These are phyloP conservation scores for Sphaerostilbella broomeana DNA, from an alignment of 2,329 filamentous ascomycete genomes.

Conservation along the genomic window DNA sequence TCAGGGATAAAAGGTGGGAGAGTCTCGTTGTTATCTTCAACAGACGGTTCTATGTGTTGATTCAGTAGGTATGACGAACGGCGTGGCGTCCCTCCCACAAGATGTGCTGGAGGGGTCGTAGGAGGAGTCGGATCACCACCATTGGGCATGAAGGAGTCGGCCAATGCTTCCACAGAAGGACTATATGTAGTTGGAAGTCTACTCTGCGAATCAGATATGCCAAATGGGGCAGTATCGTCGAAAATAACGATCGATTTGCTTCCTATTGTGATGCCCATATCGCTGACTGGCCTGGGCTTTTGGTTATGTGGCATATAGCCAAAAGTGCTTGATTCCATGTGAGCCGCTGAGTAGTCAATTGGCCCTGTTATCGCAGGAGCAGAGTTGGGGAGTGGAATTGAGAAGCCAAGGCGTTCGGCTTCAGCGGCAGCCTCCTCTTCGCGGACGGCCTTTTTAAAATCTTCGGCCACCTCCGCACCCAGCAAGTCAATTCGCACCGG, in stretches of 20 bases:
- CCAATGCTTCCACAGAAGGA: conserved; percentile 46
- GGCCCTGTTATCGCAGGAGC: conserved; percentile 24
- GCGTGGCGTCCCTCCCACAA: conserved; percentile 38
- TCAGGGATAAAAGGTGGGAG: conserved; percentile 45
- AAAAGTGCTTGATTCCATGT: conserved; percentile 34
- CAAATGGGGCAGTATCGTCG: conserved; percentile 54
- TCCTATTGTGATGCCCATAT: conserved; percentile 62
- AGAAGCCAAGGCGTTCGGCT: conserved; percentile 20
- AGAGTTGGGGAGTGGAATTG: conserved; percentile 19
- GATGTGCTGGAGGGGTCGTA: conserved; percentile 49
- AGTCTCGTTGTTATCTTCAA: conserved; percentile 31
- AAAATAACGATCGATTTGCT: conserved; percentile 89
- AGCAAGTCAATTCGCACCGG: conserved; percentile 73
- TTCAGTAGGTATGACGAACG: conserved; percentile 51
- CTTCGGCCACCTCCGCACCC: conserved; percentile 69
- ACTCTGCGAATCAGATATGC: conserved; percentile 45
- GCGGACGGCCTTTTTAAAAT: conserved; percentile 69
- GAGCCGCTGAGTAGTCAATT: conserved; percentile 37
- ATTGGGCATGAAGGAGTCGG: conserved; percentile 43
- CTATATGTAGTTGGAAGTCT: conserved; percentile 37
- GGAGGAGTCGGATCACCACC: conserved; percentile 53
- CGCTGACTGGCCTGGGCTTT: conserved; percentile 40
- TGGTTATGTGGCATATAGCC: conserved; percentile 28
- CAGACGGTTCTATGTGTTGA: conserved; percentile 35
- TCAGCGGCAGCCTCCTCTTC: conserved; percentile 54